These are phyloP conservation scores for Gardenia jasminoides DNA, from an alignment of 257 asterid species.

Conservation along the genomic window DNA sequence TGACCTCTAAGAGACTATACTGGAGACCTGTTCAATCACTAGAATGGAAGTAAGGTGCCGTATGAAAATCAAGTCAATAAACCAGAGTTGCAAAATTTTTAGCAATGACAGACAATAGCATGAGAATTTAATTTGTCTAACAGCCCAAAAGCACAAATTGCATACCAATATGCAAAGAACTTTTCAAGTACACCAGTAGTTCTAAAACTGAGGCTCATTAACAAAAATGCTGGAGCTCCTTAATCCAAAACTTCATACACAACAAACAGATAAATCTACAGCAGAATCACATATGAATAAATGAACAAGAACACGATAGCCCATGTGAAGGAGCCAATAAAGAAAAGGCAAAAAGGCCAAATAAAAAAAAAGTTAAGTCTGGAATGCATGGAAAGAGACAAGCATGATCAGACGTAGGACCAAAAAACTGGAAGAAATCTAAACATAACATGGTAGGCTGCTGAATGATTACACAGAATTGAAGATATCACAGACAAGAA, in stretches of 20 bases:
- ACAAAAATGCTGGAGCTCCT: conserved; percentile 1
- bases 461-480: not conserved
- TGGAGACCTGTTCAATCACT: too few species aligned
- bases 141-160: too few species aligned
- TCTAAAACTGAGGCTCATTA: not conserved
- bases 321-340: conserved; percentile 1
- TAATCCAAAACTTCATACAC: not conserved
- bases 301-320: not conserved
- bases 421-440: not conserved
- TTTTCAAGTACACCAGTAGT: not conserved
- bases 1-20: too few species aligned
- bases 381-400: not conserved
- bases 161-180: too few species aligned
- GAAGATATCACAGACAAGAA: not conserved
- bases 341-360: too few species aligned
- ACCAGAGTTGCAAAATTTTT: too few species aligned
- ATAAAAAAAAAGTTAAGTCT: not conserved
- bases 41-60: too few species aligned
- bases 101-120: too few species aligned
- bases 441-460: not conserved
- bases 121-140: too few species aligned
- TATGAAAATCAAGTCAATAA: too few species aligned
- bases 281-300: not conserved
- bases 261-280: not conserved
- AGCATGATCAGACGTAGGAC: not conserved